A percentile compares a stretch with the other conserved stretches of the same genome.
Conservation (phyloP, 2,329 filamentous ascomycete species). For the Whalleya microplaca region DNA sequence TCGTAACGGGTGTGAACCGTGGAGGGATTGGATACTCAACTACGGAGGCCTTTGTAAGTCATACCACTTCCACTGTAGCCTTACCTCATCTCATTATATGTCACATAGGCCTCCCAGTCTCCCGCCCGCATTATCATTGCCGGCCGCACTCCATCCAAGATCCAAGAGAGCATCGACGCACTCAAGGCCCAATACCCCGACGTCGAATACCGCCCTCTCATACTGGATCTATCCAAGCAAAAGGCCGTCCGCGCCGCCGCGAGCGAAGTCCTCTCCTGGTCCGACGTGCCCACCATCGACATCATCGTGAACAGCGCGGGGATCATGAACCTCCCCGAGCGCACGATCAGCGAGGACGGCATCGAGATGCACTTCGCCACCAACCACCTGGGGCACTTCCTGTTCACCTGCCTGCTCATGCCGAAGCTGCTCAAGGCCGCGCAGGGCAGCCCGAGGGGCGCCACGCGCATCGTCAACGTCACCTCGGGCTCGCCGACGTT, state of each 20-base stretch:
- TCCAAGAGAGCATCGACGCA: conserved; percentile 33
- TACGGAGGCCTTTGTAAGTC: conserved; percentile 41
- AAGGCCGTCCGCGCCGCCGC: conserved; percentile 43
- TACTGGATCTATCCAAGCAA: conserved; percentile 45
- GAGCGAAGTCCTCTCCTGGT: conserved; percentile 37
- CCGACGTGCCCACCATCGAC: conserved; percentile 41
- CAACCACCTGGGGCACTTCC: conserved; percentile 51
- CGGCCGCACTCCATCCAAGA: conserved; percentile 38
- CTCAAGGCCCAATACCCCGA: conserved; percentile 35
- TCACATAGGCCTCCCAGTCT: conserved; percentile 33
- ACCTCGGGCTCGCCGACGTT: conserved; percentile 35
- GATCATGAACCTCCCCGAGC: conserved; percentile 42
- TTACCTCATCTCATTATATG: neutral
- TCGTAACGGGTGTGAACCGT: conserved; percentile 42
- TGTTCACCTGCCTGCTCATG: conserved; percentile 50
- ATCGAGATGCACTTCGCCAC: conserved; percentile 49
- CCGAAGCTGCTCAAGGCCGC: conserved; percentile 43
- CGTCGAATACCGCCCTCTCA: conserved; percentile 37
- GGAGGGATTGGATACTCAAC: conserved; percentile 41
- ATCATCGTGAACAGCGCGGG: conserved; percentile 52
- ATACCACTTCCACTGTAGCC: neutral
- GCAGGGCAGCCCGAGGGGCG: conserved; percentile 25
- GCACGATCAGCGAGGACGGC: conserved; percentile 43
- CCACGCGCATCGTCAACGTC: conserved; percentile 46
- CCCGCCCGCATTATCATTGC: conserved; percentile 42